Base-by-base conservation (phyloP, 257 asterid species). In the Echium plantagineum region DNA sequence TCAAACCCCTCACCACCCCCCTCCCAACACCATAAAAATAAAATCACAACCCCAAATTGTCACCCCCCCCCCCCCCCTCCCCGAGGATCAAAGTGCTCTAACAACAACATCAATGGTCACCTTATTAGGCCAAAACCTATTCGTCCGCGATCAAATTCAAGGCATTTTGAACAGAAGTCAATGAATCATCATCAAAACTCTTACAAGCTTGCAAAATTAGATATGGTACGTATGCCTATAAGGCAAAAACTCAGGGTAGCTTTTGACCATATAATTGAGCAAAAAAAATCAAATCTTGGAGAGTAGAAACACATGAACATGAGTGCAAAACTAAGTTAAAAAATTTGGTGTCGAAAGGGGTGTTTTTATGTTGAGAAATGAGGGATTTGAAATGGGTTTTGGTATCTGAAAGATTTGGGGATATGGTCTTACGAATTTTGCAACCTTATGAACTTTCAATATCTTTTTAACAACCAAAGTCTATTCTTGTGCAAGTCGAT, bases 241-340 rank as follows among this genome's bases (percentile, higher is more conserved):
- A 18, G 95, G 97, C 65, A 79, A 79, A 65, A 91, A 91, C 0
- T 90, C 35, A 0, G 96, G 96, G 80, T 82, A 84, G 52, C 72
- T 68, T 70, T 87, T 90, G 48, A 79, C 65, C 89, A 90, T 83
- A 77, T 90, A 94, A 57, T 83, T 83, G 47, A 87, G 90, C 69
- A n/a, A 87, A 85, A 46, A 77, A 68, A 67, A 90, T 75, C 5
- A 96, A 83, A 73, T 90, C 95, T 71, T 87, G 96, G 69, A 80
- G 73, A 1, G 87, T 65, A 0, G 95, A 81, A 65, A 79, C 65
- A 12, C 77, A 52, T 54, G 95, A 74, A 74, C 78, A 90, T 4
- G 96, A 87, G 68, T 85, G 81, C 6, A 90, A 71, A 38, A 87
- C 71, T 22, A 82, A 75, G 66, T 81, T 87, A 46, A 66, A 87